Base-by-base conservation (phyloP, 2,329 filamentous ascomycete genomes). In the Diaporthe sp. region DNA sequence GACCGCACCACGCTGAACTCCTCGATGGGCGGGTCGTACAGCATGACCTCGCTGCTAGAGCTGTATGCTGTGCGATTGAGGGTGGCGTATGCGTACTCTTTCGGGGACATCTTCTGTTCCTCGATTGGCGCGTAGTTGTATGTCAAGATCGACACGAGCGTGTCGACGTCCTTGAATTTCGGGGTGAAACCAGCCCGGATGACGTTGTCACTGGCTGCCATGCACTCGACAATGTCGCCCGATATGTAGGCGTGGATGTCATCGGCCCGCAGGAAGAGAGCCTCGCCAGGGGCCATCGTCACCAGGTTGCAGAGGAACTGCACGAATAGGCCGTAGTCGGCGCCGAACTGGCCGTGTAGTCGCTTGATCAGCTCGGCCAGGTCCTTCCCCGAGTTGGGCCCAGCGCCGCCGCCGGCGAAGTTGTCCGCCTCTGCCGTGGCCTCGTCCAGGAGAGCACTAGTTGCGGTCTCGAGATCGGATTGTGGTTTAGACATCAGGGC, bases 171-270 rank as follows among this genome's bases (percentile, higher is more conserved):
- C 86, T 98, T 98, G 89, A 98, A 99, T 83, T 99, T 99, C 73
- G 97, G 97, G 0, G 97, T 99, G 84, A 99, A 97, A 57, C 97
- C 97, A 0, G 97, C 97, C 73, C 97, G 95, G 69, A 99, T 96
- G 47, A 99, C 97, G 78, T 99, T 99, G 89, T 99, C 97, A n/a
- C 95, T 97, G 12, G 95, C 93, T 0, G 97, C 97, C 97, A 99
- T 99, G 87, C 97, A 99, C 85, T 99, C 97, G 82, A 99, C 95
- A 79, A 99, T 98, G 81, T 99, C 96, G 75, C 95, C 95, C 3
- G 93, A 95, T 57, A 97, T 86, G 84, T 99, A 99, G 66, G 97
- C 97, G 83, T 99, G 97, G 80, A 98, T 98, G 81, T 98, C 97
- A 81, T 99, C 96, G 9, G 97, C 97, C 80, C 95, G 95, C 47